Evolutionary conservation across 2,329 filamentous ascomycete species (phyloP), one percentile per base, ranked within the genome.

Genomic region (Blumeriella jaapii): DNA sequence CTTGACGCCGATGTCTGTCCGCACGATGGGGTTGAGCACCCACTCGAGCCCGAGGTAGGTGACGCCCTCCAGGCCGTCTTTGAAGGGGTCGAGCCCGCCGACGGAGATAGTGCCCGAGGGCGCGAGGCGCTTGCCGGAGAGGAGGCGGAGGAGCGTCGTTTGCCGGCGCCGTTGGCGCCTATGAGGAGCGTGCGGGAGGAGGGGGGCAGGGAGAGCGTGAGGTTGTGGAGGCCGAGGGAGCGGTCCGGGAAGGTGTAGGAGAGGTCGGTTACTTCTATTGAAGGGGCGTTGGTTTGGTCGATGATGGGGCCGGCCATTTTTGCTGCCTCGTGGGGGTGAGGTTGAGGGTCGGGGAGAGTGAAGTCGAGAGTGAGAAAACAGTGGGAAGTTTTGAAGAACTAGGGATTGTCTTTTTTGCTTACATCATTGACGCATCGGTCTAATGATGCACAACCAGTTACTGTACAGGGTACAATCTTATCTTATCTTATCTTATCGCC

Each of bases 31-130:
- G 65, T 96, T 96, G 7, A 98, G 72, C 3, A 96, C 91, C 91
- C 91, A 98, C 67, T 98, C 91, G 0, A 95, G 74, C 1, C 91
- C 91, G 6, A 98, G 80, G 60, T 98, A 98, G 14, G 89, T 96
- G 19, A 98, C 89, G 43, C 91, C 91, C 61, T 94, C 83, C 17
- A 95, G 74, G 8, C 79, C 76, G 22, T 86, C 72, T 58, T 84
- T 82, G 72, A 98, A 98, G 6, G 91, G 91, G 60, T 98, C 91
- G 31, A 84, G 74, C 44, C 82, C 84, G 31, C 74, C 80, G 43
- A 98, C 78, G 52, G 64, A 65, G 57, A 98, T 82, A 46, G 78
- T 76, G 55, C 71, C 65, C 34, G 65, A 63, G 0, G 91, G 89
- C 1, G 89, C 82, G 52, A 98, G 82, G 38, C 87, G 85, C 66